Evolutionary conservation across 768 basidiomycete genomes (phyloP).

Genomic region (Pleurotus cornucopiae): DNA sequence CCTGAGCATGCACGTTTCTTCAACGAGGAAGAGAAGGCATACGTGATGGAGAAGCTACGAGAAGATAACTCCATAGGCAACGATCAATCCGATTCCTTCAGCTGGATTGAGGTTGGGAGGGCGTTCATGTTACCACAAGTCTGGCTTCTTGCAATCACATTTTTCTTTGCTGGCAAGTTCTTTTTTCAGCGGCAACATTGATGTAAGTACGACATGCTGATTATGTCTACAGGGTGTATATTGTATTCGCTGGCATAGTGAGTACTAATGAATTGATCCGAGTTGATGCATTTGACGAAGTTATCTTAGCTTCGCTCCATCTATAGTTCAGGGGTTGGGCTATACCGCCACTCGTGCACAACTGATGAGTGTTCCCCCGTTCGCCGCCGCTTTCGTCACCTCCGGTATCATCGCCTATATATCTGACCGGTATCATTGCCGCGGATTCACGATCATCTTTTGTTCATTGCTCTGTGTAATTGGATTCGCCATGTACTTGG

Average conservation of each 20-base stretch:
- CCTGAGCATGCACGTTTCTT: constrained; percentile 48
- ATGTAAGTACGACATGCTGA: too few species aligned
- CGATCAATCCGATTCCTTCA: constrained; percentile 36
- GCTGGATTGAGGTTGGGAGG: constrained; percentile 50
- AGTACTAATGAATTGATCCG: constrained; percentile 14
- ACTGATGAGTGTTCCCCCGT: constrained; percentile 61
- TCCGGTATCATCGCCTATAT: constrained; percentile 31
- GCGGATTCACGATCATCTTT: constrained; percentile 43
- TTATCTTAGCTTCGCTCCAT: constrained; percentile 57
- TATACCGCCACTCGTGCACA: constrained; percentile 51
- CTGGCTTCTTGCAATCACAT: constrained; percentile 41
- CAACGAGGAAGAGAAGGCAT: constrained; percentile 41
- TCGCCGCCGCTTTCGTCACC: constrained; percentile 39
- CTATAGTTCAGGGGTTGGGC: constrained; percentile 62
- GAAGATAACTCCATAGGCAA: constrained; percentile 32
- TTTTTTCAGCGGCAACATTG: too few species aligned
- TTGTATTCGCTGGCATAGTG: constrained; percentile 48
- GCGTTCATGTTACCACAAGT: constrained; percentile 52
- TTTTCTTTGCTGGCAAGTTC: constrained; percentile 48
- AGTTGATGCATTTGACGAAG: neutral
- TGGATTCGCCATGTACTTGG: constrained; percentile 53
- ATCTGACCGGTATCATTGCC: constrained; percentile 49
- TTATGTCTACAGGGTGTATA: constrained; percentile 19
- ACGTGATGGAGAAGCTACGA: constrained; percentile 34
- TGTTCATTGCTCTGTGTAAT: constrained; percentile 37